A percentile compares a stretch with the other conserved stretches of the same genome.
Evolutionary conservation across 2,329 filamentous ascomycete genomes (phyloP).

Genomic region (Fusarium sp.): DNA sequence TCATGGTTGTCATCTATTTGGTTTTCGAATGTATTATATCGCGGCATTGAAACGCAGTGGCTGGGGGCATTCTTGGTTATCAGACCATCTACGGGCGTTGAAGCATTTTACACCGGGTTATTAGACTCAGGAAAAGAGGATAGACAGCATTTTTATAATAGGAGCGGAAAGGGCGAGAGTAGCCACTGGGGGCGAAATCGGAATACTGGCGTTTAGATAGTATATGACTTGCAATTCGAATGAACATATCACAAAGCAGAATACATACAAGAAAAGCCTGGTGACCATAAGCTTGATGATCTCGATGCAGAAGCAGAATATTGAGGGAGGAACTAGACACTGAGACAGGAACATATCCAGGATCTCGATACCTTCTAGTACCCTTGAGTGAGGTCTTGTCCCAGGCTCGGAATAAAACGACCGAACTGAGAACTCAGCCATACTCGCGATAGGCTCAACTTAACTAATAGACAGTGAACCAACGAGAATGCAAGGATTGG

Average conservation of each 20-base stretch:
- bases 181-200: conserved; percentile 27
- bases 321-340: not conserved
- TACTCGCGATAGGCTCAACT: not conserved
- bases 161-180: conserved; percentile 25
- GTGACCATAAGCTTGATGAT: not conserved
- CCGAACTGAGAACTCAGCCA: not conserved
- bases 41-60: conserved; percentile 1
- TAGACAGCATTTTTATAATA: conserved; percentile 23
- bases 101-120: conserved; percentile 32
- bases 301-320: not conserved
- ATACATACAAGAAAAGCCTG: not conserved
- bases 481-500: conserved; percentile 1
- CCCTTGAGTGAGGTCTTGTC: not conserved
- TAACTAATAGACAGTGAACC: conserved; percentile 1
- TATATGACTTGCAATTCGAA: conserved; percentile 25
- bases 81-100: conserved; percentile 36
- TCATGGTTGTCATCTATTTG: conserved; percentile 26
- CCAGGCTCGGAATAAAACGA: not conserved
- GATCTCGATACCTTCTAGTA: not conserved
- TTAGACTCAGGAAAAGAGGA: conserved; percentile 29
- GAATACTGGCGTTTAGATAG: conserved; percentile 24
- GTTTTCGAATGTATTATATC: not conserved
- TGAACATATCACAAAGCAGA: not conserved
- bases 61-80: conserved; percentile 35
- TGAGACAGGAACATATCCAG: not conserved